phyloP scores from a whole-genome alignment of 179 eudicot genomes.

The Spergularia azorica region DNA sequence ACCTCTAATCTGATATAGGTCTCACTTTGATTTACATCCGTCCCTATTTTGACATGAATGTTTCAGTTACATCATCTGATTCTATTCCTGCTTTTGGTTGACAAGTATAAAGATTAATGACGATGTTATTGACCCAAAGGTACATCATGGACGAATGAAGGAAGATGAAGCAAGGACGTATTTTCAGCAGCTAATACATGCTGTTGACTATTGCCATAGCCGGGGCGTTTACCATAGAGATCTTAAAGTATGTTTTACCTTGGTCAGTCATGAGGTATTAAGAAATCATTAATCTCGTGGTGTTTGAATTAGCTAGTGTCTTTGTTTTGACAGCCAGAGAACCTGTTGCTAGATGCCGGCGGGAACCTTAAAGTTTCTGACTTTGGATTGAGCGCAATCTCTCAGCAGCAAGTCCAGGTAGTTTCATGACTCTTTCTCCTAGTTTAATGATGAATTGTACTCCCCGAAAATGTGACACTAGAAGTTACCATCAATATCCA shows the following conservation, averaged over 20 bases:
- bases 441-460: background rate
- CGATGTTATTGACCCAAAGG: conserved; percentile 41
- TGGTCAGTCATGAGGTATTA: background rate
- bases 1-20: background rate
- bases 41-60: background rate
- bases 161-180: conserved; percentile 94
- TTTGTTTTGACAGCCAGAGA: conserved; percentile 72
- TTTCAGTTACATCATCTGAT: background rate
- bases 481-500: background rate
- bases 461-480: background rate
- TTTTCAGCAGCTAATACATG: conserved; percentile 94
- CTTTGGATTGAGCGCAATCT: conserved; percentile 96
- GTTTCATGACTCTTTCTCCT: background rate
- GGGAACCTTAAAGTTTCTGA: conserved; percentile 97
- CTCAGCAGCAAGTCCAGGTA: conserved; percentile 93
- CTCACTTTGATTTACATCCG: background rate
- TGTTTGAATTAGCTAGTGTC: background rate
- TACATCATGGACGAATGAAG: conserved; percentile 80
- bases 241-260: conserved; percentile 56
- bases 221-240: conserved; percentile 98
- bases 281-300: background rate
- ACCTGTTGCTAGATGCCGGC: conserved; percentile 69
- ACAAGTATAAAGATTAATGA: background rate
- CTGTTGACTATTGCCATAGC: conserved; percentile 98
- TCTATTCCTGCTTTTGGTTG: background rate